Evolutionary conservation across 768 basidiomycete species (phyloP).

Genomic region (Boletus subcaerulescens): DNA sequence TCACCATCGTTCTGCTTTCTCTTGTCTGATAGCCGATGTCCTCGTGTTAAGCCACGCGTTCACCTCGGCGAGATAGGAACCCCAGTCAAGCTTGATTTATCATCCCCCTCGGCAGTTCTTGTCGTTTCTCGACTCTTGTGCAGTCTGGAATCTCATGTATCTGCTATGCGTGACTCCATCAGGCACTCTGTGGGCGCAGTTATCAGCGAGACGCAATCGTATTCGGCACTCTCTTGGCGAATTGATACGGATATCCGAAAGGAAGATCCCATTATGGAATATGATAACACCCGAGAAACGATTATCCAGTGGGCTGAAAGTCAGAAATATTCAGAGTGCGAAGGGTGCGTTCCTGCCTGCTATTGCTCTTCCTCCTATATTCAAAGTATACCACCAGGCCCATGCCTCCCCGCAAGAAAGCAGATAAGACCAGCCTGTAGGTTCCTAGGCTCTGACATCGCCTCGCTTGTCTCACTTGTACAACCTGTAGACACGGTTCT

Average conservation of each 20-base stretch:
- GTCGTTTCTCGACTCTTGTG: not conserved
- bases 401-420: not conserved
- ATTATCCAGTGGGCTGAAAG: conserved; percentile 1
- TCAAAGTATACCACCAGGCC: not conserved
- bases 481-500: not conserved
- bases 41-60: conserved; percentile 3
- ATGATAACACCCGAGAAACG: not conserved
- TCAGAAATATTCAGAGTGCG: not conserved
- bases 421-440: not conserved
- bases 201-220: not conserved
- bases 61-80: conserved; percentile 3
- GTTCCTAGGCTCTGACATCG: not conserved
- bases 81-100: not conserved
- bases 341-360: not conserved
- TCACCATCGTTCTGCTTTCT: too few species aligned
- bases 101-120: conserved; percentile 4
- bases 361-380: not conserved
- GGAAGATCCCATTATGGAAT: not conserved
- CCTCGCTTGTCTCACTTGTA: not conserved
- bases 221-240: conserved; percentile 6
- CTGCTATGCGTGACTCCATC: not conserved
- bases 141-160: not conserved
- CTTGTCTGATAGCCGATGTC: not conserved
- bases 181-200: conserved; percentile 2
- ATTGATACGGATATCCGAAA: conserved; percentile 2